Base-by-base conservation (phyloP, 257 asterid genomes). In the Avicennia marina region DNA sequence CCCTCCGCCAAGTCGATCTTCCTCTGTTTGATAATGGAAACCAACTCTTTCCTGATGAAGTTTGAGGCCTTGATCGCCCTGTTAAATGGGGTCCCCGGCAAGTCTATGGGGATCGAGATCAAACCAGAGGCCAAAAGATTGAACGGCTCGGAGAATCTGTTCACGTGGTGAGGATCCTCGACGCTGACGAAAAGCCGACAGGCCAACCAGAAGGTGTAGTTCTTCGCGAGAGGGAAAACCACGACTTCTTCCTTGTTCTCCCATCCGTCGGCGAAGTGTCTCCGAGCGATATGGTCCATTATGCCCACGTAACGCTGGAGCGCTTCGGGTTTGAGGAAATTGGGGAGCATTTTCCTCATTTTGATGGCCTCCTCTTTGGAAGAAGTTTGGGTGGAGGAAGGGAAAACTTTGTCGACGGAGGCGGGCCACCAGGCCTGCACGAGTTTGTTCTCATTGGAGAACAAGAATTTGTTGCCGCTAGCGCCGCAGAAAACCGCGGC, bases 401-500 rank as follows among this genome's bases (percentile, higher is more conserved):
- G 87, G 49, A 81, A 81, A 11, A 56, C 18, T 7, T 56, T 56
- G 38, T 56, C 60, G 0, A 82, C 79, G 0, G 86, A 78, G 11
- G 43, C 53, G 6, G 86, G 90, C 82, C 86, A 82, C 86, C 90
- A 82, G 27, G 79, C 56, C 50, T 76, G 82, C 5, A 82, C 84
- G 2, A 82, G 66, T 67, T 76, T 79, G 48, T 79, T 79, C 49
- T 82, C 90, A n/a, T 82, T 82, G 0, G 84, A 82, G 50, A 79
- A 82, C 53, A 82, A 59, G 68, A 82, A 82, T 43, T 67, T 79
- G 51, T 76, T 79, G 0, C 75, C 72, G 0, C 53, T 26, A 0
- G 82, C 70, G 0, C 87, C 82, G 27, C 82, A 76, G 21, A 82
- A 74, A 0, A 76, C 84, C 13, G 58, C 76, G 0, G 72, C 73